Conservation (phyloP, 1,284 basidiomycete genomes). For the Ustilago crameri region DNA sequence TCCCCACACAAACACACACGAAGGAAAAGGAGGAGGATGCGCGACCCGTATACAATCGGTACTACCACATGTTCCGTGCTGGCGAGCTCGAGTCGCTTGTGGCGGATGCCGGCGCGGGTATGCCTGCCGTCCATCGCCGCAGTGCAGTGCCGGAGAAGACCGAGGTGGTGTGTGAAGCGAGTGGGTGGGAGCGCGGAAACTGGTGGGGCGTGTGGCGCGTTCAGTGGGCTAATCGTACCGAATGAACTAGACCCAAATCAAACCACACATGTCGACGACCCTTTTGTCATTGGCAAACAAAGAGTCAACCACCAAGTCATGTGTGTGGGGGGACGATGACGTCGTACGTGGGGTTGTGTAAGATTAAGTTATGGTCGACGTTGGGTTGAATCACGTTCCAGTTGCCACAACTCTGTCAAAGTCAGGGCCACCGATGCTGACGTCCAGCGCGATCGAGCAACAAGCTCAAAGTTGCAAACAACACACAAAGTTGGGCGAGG, state of each 20-base stretch:
- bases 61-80: slow-evolving; percentile 65
- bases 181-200: slow-evolving; percentile 67
- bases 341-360: too few species aligned
- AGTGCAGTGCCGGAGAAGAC: slow-evolving; percentile 2
- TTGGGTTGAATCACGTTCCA: too few species aligned
- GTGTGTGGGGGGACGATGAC: not conserved
- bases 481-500: not conserved
- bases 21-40: not conserved
- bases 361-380: too few species aligned
- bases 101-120: slow-evolving; percentile 39
- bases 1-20: not conserved
- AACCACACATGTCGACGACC: too few species aligned
- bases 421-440: not conserved
- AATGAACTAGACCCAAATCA: too few species aligned
- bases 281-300: too few species aligned
- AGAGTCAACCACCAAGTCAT: too few species aligned
- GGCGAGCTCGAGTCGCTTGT: slow-evolving; percentile 65
- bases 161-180: slow-evolving; percentile 44
- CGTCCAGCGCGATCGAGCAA: not conserved
- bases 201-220: slow-evolving; percentile 68
- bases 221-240: slow-evolving; percentile 12
- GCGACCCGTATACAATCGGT: slow-evolving; percentile 58
- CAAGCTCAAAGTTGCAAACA: not conserved
- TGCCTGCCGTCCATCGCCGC: slow-evolving; percentile 16
- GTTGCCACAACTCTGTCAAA: not conserved